These are phyloP conservation scores for Funneliformis geosporum DNA, from an alignment of 192 early-diverging fungal genomes.

Conservation along the genomic window DNA sequence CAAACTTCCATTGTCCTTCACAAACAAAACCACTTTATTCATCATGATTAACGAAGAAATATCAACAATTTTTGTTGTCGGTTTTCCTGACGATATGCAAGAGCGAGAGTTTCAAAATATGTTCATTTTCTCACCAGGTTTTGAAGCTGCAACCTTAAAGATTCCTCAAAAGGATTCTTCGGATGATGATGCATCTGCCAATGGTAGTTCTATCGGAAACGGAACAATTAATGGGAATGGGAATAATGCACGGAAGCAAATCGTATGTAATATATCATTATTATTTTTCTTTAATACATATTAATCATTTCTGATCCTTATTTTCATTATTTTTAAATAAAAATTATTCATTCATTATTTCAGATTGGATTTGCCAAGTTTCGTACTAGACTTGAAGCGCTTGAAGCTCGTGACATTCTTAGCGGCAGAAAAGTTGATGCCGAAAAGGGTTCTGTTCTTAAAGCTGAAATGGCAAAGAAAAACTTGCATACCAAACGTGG, in stretches of 20 bases:
- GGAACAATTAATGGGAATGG: conserved; percentile 49
- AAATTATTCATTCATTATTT: not conserved
- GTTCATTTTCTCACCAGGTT: conserved; percentile 97
- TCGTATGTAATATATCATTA: conserved; percentile 62
- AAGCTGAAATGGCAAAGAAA: conserved; percentile 99
- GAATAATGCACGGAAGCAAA: conserved; percentile 75
- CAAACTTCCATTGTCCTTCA: not conserved
- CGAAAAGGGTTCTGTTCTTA: conserved; percentile 82
- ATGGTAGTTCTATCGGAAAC: conserved; percentile 22
- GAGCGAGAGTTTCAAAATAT: conserved; percentile 99
- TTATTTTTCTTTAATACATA: not conserved
- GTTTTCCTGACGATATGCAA: conserved; percentile 98
- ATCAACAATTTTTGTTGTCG: conserved; percentile 99
- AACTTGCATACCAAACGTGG: conserved; percentile 93
- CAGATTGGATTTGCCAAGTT: conserved; percentile 99
- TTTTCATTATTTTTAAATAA: not conserved
- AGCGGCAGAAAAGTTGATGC: conserved; percentile 91
- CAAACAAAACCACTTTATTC: not conserved
- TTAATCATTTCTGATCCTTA: not conserved
- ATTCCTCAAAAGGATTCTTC: conserved; percentile 70
- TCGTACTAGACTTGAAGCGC: conserved; percentile 84
- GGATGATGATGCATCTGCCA: conserved; percentile 45
- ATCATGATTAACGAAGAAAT: conserved; percentile 77
- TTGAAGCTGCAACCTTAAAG: conserved; percentile 97
- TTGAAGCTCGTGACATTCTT: conserved; percentile 88